Percentiles rank a stretch among this genome's conserved stretches.
Conservation (phyloP, 305 asterid species). For the Fraxinus xanthoxyloides region DNA sequence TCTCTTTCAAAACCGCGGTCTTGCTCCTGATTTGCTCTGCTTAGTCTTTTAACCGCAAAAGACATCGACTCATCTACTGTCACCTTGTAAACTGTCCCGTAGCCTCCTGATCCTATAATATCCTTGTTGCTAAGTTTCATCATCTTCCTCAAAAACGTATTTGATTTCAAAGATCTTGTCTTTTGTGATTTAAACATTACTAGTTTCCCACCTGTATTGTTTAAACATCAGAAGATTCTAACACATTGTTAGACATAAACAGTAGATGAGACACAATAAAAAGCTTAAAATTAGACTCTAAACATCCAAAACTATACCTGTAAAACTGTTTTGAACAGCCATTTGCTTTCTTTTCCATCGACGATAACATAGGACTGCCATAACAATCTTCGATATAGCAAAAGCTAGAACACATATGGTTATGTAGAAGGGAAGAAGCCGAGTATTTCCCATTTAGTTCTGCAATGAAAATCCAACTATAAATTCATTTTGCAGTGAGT, state of each 20-base stretch:
- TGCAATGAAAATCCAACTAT: neutral
- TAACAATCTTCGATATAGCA: constrained; percentile 58
- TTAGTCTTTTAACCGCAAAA: constrained; percentile 68
- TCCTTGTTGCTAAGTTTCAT: constrained; percentile 77
- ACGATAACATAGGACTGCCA: constrained; percentile 70
- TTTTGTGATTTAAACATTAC: constrained; percentile 63
- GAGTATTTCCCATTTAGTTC: constrained; percentile 37
- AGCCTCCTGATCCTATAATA: constrained; percentile 81
- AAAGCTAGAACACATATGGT: constrained; percentile 65
- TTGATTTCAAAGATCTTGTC: constrained; percentile 45
- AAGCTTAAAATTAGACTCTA: neutral
- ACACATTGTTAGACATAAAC: neutral
- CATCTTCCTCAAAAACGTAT: constrained; percentile 56
- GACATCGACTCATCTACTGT: constrained; percentile 39
- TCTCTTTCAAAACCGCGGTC: constrained; percentile 86
- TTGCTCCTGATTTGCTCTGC: constrained; percentile 53
- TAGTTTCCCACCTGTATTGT: constrained; percentile 69
- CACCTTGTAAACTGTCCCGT: constrained; percentile 78
- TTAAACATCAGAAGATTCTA: neutral
- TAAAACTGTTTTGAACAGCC: constrained; percentile 46
- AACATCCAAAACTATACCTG: constrained; percentile 36
- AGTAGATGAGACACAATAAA: neutral
- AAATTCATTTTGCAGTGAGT: neutral
- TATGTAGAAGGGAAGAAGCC: constrained; percentile 48
- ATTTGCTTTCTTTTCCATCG: constrained; percentile 64